Base-by-base conservation (phyloP, 257 asterid species). In the Lavandula angustifolia region DNA sequence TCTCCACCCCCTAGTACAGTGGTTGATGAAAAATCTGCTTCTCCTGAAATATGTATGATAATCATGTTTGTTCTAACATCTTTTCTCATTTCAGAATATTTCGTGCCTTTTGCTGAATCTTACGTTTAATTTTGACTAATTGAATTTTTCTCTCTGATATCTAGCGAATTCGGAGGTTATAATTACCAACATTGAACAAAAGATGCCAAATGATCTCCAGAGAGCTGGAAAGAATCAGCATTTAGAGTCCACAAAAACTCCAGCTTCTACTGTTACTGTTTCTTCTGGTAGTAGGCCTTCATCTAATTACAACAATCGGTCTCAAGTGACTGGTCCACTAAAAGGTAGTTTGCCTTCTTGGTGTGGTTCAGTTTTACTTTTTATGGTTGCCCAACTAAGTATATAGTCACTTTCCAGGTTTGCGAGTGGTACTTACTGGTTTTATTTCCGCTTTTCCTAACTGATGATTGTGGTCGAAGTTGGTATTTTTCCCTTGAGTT, bases 201-300 rank as follows among this genome's bases (percentile, higher is more conserved):
- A 81, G 75, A 63, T 75, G 74, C 72, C 82, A 10, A 73, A 70
- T 73, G 77, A 79, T 63, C 49, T 68, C 67, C 80, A 75, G 57
- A 83, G 70, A 50, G 71, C 54, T 63, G 94, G 83, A 72, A 84
- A 87, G 81, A 80, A 76, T 80, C 84, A 78, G 64, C 85, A 38
- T 43, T 54, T 52, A 40, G 95, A 85, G 67, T 53, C 81, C 69
- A 66, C 66, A 10, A 88, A 74, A 62, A 62, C 60, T 72, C 60
- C 79, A 44, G 59, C 91, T 52, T 80, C 84, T 64, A 62, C 70
- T 71, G 77, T 50, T 53, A 59, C 79, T 37, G 75, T 77, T 70
- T 76, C 92, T 66, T 62, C 95, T 53, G 69, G 69, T 68, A 79
- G 89, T 69, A 73, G 94, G 82, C 94, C 95, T 34, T 78, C 96